A percentile compares a stretch with the other conserved stretches of the same genome.
Conservation (phyloP, 305 asterid genomes). For the Lippia alba region DNA sequence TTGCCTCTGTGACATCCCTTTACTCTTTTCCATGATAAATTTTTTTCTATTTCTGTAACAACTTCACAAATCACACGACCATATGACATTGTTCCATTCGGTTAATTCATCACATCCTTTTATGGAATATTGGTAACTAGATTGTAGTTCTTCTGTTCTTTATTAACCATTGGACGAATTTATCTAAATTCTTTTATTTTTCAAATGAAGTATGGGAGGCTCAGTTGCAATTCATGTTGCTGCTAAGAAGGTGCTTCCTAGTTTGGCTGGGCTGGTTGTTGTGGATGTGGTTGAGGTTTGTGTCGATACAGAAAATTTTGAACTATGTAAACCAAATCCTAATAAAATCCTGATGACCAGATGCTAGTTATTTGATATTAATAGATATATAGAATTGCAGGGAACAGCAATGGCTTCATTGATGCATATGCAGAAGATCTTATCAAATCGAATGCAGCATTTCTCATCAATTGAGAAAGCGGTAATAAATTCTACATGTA, state of each 20-base stretch:
- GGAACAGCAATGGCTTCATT: conserved; percentile 95
- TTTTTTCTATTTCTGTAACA: no score
- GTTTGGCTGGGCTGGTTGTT: conserved; percentile 82
- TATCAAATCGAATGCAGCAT: conserved; percentile 84
- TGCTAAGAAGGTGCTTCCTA: conserved; percentile 79
- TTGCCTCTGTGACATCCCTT: no score
- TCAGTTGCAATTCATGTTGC: conserved; percentile 89
- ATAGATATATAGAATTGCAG: conserved; percentile 55
- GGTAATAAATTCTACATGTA: conserved; percentile 50
- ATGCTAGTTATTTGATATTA: conserved; percentile 25
- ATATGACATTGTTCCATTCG: neutral
- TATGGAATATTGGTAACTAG: conserved; percentile 8
- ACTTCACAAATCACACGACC: neutral
- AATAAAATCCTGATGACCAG: conserved; percentile 25
- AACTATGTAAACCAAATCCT: conserved; percentile 15
- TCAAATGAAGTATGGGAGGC: conserved; percentile 85
- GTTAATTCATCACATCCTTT: conserved; percentile 12
- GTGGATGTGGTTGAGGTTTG: conserved; percentile 99
- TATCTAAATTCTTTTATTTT: conserved; percentile 17
- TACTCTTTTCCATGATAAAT: no score
- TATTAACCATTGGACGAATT: conserved; percentile 12
- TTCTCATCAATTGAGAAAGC: conserved; percentile 87
- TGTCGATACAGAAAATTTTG: conserved; percentile 3
- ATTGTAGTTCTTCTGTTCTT: neutral
- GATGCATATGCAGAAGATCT: conserved; percentile 91